Conservation (phyloP, 352 stramenopile genomes). For the Phytophthora litchii region DNA sequence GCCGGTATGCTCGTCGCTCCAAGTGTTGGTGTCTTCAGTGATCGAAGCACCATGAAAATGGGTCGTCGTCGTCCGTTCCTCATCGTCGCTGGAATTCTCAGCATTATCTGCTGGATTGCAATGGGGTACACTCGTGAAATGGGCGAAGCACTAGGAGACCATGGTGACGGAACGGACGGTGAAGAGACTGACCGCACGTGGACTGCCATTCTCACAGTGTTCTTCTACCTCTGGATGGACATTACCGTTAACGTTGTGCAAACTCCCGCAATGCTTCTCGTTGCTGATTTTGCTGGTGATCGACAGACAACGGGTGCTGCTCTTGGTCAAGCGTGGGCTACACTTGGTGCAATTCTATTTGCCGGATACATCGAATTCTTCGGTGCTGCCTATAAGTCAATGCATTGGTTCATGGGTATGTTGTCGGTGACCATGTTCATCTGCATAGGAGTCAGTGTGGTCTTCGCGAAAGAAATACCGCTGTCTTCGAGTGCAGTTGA, state of each 20-base stretch:
- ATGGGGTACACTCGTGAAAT: conserved; percentile 66
- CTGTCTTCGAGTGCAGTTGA: conserved; percentile 20
- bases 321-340: conserved; percentile 47
- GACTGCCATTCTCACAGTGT: conserved; percentile 50
- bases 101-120: conserved; percentile 51
- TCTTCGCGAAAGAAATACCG: conserved; percentile 41
- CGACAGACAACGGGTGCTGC: conserved; percentile 54
- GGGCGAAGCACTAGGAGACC: conserved; percentile 48
- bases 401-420: conserved; percentile 61
- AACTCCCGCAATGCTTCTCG: conserved; percentile 50
- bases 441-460: conserved; percentile 30
- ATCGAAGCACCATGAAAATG: conserved; percentile 43
- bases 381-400: conserved; percentile 42
- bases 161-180: conserved; percentile 28
- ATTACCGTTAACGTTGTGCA: conserved; percentile 62
- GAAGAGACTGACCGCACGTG: conserved; percentile 41
- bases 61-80: conserved; percentile 48
- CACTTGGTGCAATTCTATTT: conserved; percentile 48
- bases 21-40: conserved; percentile 54
- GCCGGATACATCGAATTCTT: conserved; percentile 56
- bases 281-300: conserved; percentile 61
- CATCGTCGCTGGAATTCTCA: conserved; percentile 39
- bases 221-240: conserved; percentile 74
- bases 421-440: conserved; percentile 45
- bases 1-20: conserved; percentile 54